A percentile compares a stretch with the other conserved stretches of the same genome.
Evolutionary conservation across 169 alveolate genomes (phyloP).

Genomic region (Plasmodium vivax): DNA sequence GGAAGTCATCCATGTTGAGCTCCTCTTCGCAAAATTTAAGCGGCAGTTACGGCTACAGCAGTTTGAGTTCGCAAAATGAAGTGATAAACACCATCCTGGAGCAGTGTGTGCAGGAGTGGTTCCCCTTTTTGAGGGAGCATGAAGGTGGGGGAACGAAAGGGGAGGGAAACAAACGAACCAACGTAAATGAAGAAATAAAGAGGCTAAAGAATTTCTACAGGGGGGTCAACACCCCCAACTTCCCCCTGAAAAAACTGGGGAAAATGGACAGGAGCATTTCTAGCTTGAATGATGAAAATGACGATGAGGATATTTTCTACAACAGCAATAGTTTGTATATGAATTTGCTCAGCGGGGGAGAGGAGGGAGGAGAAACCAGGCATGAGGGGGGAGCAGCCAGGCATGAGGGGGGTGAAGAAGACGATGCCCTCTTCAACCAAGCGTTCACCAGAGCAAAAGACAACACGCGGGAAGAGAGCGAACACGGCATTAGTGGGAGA

Average conservation of each 20-base stretch:
- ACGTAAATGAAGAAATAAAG: constrained; percentile 15
- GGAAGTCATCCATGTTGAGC: constrained; percentile 4
- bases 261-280: constrained; percentile 52
- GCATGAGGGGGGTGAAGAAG: neutral
- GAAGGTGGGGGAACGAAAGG: neutral
- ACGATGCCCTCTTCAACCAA: neutral
- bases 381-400: neutral
- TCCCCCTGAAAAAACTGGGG: constrained; percentile 48
- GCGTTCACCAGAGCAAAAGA: neutral
- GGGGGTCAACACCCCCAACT: constrained; percentile 56
- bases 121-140: constrained; percentile 68
- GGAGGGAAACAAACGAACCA: neutral
- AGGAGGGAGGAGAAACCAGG: neutral
- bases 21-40: constrained; percentile 15
- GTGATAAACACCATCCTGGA: constrained; percentile 28
- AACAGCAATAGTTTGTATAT: constrained; percentile 54
- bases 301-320: constrained; percentile 52
- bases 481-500: neutral
- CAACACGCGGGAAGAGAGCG: neutral
- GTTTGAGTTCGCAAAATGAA: constrained; percentile 27
- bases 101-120: constrained; percentile 61
- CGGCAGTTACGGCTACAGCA: neutral
- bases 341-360: constrained; percentile 29
- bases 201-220: constrained; percentile 24
- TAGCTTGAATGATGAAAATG: constrained; percentile 47